Conservation (phyloP, 805 yeast species). For the Ogataea corticis region DNA sequence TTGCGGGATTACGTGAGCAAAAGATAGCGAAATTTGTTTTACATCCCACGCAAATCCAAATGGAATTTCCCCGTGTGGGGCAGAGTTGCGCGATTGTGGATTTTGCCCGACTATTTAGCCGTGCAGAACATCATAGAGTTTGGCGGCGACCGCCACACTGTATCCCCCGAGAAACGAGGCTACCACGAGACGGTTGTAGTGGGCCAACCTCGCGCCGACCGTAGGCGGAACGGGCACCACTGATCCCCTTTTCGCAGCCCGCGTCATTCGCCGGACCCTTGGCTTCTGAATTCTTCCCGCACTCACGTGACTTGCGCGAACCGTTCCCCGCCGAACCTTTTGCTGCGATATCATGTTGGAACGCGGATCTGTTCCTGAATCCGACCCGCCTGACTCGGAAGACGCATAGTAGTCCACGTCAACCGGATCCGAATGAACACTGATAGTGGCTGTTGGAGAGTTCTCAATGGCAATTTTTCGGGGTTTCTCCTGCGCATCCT, state of each 20-base stretch:
- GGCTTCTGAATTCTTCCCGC: not conserved
- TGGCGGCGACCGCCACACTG: constrained; percentile 15
- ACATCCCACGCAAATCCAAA: no score
- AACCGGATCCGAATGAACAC: not conserved
- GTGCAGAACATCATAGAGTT: constrained; percentile 7
- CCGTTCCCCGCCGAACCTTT: not conserved
- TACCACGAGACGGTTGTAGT: constrained; percentile 12
- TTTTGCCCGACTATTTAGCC: not conserved
- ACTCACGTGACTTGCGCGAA: not conserved
- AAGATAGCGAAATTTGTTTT: no score
- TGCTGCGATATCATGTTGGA: not conserved
- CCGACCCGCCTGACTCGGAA: constrained; percentile 4
- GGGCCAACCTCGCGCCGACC: no score
- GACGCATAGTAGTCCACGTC: constrained; percentile 6
- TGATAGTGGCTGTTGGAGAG: not conserved
- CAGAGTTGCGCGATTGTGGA: no score
- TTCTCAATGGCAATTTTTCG: no score
- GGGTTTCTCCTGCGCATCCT: no score
- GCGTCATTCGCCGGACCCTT: no score
- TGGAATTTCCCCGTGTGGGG: no score
- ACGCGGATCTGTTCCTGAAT: not conserved
- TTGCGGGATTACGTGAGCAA: no score
- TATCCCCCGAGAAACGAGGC: constrained; percentile 19
- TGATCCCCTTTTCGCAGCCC: no score
- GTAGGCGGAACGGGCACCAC: no score